Percentiles rank a stretch among this genome's conserved stretches.
Evolutionary conservation across 2,329 filamentous ascomycete species (phyloP).

Genomic region (Microcyclosporella mali): DNA sequence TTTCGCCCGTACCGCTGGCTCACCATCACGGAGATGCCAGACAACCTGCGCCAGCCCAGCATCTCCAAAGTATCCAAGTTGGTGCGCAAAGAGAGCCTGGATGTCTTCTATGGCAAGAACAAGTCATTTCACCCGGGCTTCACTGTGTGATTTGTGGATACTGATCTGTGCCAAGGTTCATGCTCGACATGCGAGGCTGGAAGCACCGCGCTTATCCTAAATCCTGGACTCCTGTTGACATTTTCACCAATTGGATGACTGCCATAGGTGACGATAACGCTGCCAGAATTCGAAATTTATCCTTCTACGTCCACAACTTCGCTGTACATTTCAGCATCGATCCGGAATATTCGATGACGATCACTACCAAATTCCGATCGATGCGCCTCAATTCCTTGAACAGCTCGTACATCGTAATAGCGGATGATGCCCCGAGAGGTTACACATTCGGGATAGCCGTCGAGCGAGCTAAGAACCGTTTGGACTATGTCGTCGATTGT

Average conservation of each 20-base stretch:
- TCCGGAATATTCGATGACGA: slow-evolving; percentile 5
- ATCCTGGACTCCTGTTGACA: slow-evolving; percentile 13
- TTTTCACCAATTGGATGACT: slow-evolving; percentile 18
- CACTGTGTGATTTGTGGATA: neutral
- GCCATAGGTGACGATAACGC: slow-evolving; percentile 20
- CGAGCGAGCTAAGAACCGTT: slow-evolving; percentile 2
- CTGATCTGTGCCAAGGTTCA: slow-evolving; percentile 4
- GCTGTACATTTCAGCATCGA: slow-evolving; percentile 10
- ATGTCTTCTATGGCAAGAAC: slow-evolving; percentile 18
- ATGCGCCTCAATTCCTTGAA: too few species aligned
- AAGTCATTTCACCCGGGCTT: neutral
- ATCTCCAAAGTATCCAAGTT: slow-evolving; percentile 6
- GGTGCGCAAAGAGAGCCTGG: slow-evolving; percentile 16
- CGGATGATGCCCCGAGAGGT: slow-evolving; percentile 2
- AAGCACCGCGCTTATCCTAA: slow-evolving; percentile 10
- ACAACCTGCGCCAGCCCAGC: slow-evolving; percentile 9
- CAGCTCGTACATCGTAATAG: neutral
- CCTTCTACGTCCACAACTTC: slow-evolving; percentile 17
- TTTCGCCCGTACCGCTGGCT: slow-evolving; percentile 11
- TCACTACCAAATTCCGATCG: slow-evolving; percentile 5
- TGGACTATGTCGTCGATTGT: neutral
- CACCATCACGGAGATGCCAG: slow-evolving; percentile 10
- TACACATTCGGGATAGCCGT: slow-evolving; percentile 5
- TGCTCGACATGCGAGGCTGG: slow-evolving; percentile 16
- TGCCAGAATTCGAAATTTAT: slow-evolving; percentile 12